These are phyloP conservation scores for Ormosia semicastrata DNA, from an alignment of 306 rosid species.

Conservation along the genomic window DNA sequence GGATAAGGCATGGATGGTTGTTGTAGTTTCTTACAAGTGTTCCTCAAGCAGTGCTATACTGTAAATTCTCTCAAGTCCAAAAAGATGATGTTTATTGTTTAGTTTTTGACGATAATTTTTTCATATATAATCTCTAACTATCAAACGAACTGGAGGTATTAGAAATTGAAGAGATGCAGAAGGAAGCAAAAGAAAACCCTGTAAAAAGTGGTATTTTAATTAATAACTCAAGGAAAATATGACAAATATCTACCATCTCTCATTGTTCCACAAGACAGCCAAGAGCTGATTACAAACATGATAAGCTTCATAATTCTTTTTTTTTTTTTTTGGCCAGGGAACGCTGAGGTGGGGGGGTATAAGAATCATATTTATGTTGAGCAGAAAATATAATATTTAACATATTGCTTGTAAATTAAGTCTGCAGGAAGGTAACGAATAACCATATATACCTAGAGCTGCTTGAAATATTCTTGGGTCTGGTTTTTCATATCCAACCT, in stretches of 20 bases:
- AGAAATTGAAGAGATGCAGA: not conserved
- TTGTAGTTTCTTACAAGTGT: not conserved
- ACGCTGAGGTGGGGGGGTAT: not conserved
- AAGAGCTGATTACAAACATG: not conserved
- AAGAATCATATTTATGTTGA: not conserved
- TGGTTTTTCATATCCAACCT: conserved; percentile 94
- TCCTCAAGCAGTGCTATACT: not conserved
- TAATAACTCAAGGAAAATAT: conserved; percentile 1
- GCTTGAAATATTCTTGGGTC: conserved; percentile 82
- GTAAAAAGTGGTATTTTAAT: not conserved
- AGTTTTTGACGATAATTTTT: not conserved
- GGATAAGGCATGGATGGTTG: not conserved
- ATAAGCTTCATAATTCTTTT: not conserved
- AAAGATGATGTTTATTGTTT: not conserved
- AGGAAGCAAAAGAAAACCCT: not conserved
- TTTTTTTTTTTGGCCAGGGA: not conserved
- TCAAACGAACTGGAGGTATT: not conserved
- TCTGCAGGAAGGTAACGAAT: not conserved
- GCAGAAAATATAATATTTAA: not conserved
- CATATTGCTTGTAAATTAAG: not conserved
- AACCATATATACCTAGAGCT: conserved; percentile 64
- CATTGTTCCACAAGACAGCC: not conserved
- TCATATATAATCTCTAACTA: not conserved
- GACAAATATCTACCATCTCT: not conserved
- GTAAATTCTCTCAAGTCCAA: not conserved